These are phyloP conservation scores for Citrus medica DNA, from an alignment of 345 rosid genomes.

Conservation along the genomic window DNA sequence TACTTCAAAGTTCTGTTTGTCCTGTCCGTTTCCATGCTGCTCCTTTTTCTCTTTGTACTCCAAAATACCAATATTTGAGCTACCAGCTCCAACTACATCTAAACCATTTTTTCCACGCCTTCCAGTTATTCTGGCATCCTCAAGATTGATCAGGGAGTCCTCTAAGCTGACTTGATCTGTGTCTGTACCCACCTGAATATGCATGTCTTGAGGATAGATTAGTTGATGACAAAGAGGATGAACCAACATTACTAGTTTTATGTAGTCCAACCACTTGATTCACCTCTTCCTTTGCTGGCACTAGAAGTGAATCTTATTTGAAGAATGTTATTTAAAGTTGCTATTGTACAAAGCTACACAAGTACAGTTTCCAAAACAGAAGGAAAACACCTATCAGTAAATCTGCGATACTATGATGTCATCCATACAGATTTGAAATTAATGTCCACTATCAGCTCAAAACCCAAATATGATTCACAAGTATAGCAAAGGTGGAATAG, in stretches of 20 bases:
- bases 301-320: slow-evolving; percentile 7
- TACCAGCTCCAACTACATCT: slow-evolving; percentile 23
- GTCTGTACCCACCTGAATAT: slow-evolving; percentile 14
- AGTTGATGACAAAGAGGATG: slow-evolving; percentile 17
- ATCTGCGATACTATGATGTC: background rate
- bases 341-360: slow-evolving; percentile 1
- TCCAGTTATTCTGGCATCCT: slow-evolving; percentile 21
- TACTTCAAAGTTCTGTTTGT: slow-evolving; percentile 8
- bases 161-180: slow-evolving; percentile 16
- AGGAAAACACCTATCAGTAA: background rate
- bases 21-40: slow-evolving; percentile 32
- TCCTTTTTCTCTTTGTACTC: slow-evolving; percentile 35
- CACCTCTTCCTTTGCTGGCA: slow-evolving; percentile 18
- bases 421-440: background rate
- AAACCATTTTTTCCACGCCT: slow-evolving; percentile 23
- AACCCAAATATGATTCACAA: background rate
- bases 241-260: slow-evolving; percentile 18
- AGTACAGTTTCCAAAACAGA: background rate
- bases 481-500: background rate
- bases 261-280: slow-evolving; percentile 17
- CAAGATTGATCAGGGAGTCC: slow-evolving; percentile 12
- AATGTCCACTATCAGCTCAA: background rate
- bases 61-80: slow-evolving; percentile 15
- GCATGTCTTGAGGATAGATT: slow-evolving; percentile 15
- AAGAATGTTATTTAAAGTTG: background rate